A percentile compares a stretch with the other conserved stretches of the same genome.
These are phyloP conservation scores for Leccinum barrowsii DNA, from an alignment of 768 basidiomycete genomes.

Conservation along the genomic window DNA sequence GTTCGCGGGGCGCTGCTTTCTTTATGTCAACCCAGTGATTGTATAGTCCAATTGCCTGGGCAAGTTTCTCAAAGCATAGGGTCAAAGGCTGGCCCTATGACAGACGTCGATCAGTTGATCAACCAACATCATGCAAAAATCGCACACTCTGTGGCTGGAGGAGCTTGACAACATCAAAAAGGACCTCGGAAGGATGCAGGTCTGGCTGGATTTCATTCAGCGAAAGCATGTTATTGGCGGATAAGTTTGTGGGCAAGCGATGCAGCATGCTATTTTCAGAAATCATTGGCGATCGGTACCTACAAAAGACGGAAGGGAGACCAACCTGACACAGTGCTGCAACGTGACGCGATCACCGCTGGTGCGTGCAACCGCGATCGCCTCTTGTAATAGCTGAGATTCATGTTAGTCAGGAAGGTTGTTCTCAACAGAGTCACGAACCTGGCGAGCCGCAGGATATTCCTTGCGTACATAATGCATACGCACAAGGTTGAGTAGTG, in stretches of 20 bases:
- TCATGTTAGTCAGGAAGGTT: neutral
- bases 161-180: slow-evolving; percentile 77
- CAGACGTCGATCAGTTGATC: slow-evolving; percentile 11
- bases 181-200: slow-evolving; percentile 70
- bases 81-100: slow-evolving; percentile 66
- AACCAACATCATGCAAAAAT: neutral
- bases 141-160: slow-evolving; percentile 60
- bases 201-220: slow-evolving; percentile 75
- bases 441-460: slow-evolving; percentile 65
- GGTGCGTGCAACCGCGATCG: slow-evolving; percentile 72
- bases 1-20: slow-evolving; percentile 44
- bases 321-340: slow-evolving; percentile 77
- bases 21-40: slow-evolving; percentile 69
- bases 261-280: slow-evolving; percentile 54
- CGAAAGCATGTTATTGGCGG: slow-evolving; percentile 40
- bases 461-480: slow-evolving; percentile 75
- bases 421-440: slow-evolving; percentile 23
- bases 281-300: slow-evolving; percentile 12
- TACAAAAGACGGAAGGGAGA: slow-evolving; percentile 1
- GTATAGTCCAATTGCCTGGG: slow-evolving; percentile 63
- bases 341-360: slow-evolving; percentile 67
- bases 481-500: slow-evolving; percentile 70
- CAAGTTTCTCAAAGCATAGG: slow-evolving; percentile 64
- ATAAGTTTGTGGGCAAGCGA: slow-evolving; percentile 53
- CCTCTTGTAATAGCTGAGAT: slow-evolving; percentile 66